Conservation (phyloP, 2,329 filamentous ascomycete genomes). For the Chaetomium globosum region DNA sequence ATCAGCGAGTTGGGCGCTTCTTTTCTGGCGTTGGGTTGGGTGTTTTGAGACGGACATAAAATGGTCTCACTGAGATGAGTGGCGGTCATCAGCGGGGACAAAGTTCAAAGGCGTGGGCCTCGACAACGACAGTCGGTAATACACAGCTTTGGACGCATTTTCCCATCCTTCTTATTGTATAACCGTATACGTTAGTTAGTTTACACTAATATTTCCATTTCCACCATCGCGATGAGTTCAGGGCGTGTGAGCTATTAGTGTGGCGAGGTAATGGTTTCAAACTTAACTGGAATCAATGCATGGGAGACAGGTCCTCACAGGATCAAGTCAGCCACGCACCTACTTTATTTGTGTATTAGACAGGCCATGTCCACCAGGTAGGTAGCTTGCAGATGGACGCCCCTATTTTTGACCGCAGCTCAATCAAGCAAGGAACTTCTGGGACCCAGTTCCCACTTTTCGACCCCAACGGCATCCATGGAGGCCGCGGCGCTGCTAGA, state of each 20-base stretch:
- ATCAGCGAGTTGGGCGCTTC: constrained; percentile 35
- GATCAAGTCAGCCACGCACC: neutral
- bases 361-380: neutral
- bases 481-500: neutral
- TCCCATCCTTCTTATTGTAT: constrained; percentile 3
- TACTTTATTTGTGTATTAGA: neutral
- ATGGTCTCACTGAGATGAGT: neutral
- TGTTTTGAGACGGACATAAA: neutral
- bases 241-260: neutral
- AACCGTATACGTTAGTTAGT: constrained; percentile 13
- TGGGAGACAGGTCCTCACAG: neutral
- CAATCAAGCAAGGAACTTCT: neutral
- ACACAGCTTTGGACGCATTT: constrained; percentile 18
- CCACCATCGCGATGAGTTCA: neutral
- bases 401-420: constrained; percentile 1
- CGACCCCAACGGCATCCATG: neutral
- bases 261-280: neutral
- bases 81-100: neutral
- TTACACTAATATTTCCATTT: constrained; percentile 11
- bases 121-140: constrained; percentile 14
- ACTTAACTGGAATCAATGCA: neutral
- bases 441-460: neutral
- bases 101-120: neutral
- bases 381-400: neutral
- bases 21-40: constrained; percentile 19